These are phyloP conservation scores for Salicornia ramosissima DNA, from an alignment of 148 eudicot species.

Conservation along the genomic window DNA sequence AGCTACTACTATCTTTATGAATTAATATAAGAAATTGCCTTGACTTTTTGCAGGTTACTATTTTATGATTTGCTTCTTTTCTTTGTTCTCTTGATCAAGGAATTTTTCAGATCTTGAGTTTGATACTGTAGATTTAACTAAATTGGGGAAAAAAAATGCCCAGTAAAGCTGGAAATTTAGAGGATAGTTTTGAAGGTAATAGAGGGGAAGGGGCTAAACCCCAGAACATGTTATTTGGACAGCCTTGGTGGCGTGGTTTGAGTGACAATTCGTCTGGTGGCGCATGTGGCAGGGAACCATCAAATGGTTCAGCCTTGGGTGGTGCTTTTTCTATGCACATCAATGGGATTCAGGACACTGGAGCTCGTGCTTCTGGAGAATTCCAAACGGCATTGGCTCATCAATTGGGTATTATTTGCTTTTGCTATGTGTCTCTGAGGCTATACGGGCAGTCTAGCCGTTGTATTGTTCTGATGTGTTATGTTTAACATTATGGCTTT, in stretches of 20 bases:
- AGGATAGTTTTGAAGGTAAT: constrained; percentile 22
- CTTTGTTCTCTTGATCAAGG: neutral
- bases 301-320: constrained; percentile 22
- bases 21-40: constrained; percentile 1
- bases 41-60: constrained; percentile 9
- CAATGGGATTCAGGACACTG: constrained; percentile 27
- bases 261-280: constrained; percentile 21
- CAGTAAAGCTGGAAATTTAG: constrained; percentile 32
- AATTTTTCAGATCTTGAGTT: constrained; percentile 15
- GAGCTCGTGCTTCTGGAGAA: constrained; percentile 25
- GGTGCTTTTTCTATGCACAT: constrained; percentile 29
- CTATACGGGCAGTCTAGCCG: too few relatives aligned
- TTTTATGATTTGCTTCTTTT: neutral
- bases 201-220: constrained; percentile 21
- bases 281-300: constrained; percentile 21
- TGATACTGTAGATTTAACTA: neutral
- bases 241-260: constrained; percentile 64
- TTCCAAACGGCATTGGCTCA: constrained; percentile 22
- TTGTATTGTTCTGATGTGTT: too few relatives aligned
- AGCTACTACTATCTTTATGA: constrained; percentile 1
- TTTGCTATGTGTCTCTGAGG: neutral
- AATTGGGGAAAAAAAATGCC: constrained; percentile 33
- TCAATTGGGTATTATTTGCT: constrained; percentile 35
- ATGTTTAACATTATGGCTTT: too few relatives aligned
- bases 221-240: constrained; percentile 23